Percentiles rank a stretch among this genome's conserved stretches.
Evolutionary conservation across 768 basidiomycete species (phyloP).

Genomic region (Cantharellus anzutake): DNA sequence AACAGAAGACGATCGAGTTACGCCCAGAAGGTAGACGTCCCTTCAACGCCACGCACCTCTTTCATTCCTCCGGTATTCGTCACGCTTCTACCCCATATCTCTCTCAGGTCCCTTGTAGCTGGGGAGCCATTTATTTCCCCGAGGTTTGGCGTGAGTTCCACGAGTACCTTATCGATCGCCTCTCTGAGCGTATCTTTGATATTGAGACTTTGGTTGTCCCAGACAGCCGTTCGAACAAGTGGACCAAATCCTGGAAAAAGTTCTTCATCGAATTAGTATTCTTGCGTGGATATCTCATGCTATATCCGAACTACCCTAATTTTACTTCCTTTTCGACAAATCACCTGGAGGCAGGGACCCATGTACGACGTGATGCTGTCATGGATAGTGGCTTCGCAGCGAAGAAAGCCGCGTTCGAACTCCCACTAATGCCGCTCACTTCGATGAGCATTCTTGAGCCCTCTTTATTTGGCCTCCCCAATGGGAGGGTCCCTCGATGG

Average conservation of each 20-base stretch:
- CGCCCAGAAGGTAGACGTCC: slow-evolving; percentile 41
- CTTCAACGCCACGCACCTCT: slow-evolving; percentile 47
- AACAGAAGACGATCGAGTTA: slow-evolving; percentile 66
- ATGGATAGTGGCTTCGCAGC: slow-evolving; percentile 18
- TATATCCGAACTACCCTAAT: slow-evolving; percentile 65
- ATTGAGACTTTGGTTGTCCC: slow-evolving; percentile 38
- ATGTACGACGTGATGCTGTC: slow-evolving; percentile 34
- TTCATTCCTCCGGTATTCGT: slow-evolving; percentile 23
- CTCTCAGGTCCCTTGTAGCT: slow-evolving; percentile 76
- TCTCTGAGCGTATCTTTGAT: slow-evolving; percentile 31
- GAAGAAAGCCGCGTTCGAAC: slow-evolving; percentile 42
- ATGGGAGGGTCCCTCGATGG: slow-evolving; percentile 31
- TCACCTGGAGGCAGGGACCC: slow-evolving; percentile 68
- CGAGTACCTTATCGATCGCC: slow-evolving; percentile 47
- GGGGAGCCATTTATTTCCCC: slow-evolving; percentile 85
- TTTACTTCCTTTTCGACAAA: slow-evolving; percentile 75
- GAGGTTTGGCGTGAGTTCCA: slow-evolving; percentile 81
- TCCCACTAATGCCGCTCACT: slow-evolving; percentile 47
- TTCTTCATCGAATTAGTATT: slow-evolving; percentile 77
- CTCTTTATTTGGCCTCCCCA: slow-evolving; percentile 41
- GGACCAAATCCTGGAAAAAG: slow-evolving; percentile 74
- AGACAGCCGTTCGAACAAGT: slow-evolving; percentile 56
- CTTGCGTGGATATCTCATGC: slow-evolving; percentile 69
- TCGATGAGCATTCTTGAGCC: slow-evolving; percentile 5
- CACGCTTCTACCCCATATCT: slow-evolving; percentile 49